Conservation (phyloP, 768 basidiomycete genomes). For the Fistulinella prunicolor region DNA sequence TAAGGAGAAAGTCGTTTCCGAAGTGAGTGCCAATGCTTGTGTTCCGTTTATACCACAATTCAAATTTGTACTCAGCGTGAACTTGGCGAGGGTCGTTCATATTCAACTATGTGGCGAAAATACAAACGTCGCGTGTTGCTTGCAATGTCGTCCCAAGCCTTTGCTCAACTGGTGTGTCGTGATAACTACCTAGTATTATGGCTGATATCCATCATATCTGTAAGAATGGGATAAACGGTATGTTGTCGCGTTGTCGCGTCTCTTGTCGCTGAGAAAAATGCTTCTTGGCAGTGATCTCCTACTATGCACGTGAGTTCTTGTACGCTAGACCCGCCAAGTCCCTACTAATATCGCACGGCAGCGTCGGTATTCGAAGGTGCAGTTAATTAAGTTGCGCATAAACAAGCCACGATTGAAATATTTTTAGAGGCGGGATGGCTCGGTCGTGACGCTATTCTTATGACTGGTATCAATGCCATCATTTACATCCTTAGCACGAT, state of each 20-base stretch:
- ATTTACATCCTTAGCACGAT: slow-evolving; percentile 79
- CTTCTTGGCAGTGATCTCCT: slow-evolving; percentile 73
- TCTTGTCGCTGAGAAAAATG: slow-evolving; percentile 5
- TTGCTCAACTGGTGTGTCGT: slow-evolving; percentile 81
- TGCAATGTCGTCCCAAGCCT: slow-evolving; percentile 94
- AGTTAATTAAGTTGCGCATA: slow-evolving; percentile 4
- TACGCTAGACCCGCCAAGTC: not conserved
- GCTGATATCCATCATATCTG: not conserved
- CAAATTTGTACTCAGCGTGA: slow-evolving; percentile 54
- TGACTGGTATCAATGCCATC: slow-evolving; percentile 92
- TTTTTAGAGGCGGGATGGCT: slow-evolving; percentile 88
- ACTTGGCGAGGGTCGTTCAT: slow-evolving; percentile 71
- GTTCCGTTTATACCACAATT: not conserved
- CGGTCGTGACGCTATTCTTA: slow-evolving; percentile 87
- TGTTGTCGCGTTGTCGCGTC: slow-evolving; percentile 15
- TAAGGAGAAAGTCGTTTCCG: slow-evolving; percentile 71
- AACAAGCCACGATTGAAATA: slow-evolving; percentile 5
- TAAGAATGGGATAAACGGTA: slow-evolving; percentile 94
- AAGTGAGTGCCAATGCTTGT: slow-evolving; percentile 41
- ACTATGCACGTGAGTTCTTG: slow-evolving; percentile 77
- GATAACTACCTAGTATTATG: not conserved
- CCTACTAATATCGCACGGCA: slow-evolving; percentile 29
- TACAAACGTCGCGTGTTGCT: slow-evolving; percentile 87
- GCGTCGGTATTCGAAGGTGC: slow-evolving; percentile 90
- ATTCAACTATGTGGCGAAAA: slow-evolving; percentile 78